Evolutionary conservation across 148 eudicot species (phyloP).

Genomic region (Diospyros kaki): DNA sequence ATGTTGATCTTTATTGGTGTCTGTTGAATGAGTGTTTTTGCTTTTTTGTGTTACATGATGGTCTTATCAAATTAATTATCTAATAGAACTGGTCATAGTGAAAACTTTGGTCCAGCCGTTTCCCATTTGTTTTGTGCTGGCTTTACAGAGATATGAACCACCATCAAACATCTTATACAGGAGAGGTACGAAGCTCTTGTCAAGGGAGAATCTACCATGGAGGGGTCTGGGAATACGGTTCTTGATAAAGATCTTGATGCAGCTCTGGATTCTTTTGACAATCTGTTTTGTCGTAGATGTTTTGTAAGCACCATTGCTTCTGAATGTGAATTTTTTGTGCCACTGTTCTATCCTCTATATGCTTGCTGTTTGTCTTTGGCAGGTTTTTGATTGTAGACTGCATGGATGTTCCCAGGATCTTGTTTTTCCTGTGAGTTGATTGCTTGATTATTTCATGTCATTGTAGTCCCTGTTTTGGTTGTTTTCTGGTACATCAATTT

Average conservation of each 20-base stretch:
- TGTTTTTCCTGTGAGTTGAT: conserved; percentile 71
- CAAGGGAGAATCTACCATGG: conserved; percentile 38
- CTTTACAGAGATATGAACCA: conserved; percentile 86
- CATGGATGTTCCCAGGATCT: conserved; percentile 99
- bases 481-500: not conserved
- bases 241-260: conserved; percentile 89
- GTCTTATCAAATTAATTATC: conserved; percentile 14
- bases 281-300: conserved; percentile 93
- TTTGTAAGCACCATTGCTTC: conserved; percentile 46
- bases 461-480: no score
- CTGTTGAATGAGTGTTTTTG: not conserved
- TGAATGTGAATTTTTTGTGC: not conserved
- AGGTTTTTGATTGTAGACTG: conserved; percentile 96
- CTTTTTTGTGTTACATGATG: conserved; percentile 10
- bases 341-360: conserved; percentile 10
- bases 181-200: conserved; percentile 83
- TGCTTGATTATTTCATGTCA: conserved; percentile 7
- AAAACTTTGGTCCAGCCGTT: conserved; percentile 76
- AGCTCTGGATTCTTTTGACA: conserved; percentile 96
- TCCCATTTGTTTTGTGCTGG: conserved; percentile 75
- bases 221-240: conserved; percentile 42
- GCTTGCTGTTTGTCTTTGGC: conserved; percentile 26
- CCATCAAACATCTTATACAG: conserved; percentile 92
- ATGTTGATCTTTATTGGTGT: not conserved
- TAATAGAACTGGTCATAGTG: conserved; percentile 51